phyloP scores from a whole-genome alignment of 768 basidiomycete genomes.

The Pisolithus microcarpus region DNA sequence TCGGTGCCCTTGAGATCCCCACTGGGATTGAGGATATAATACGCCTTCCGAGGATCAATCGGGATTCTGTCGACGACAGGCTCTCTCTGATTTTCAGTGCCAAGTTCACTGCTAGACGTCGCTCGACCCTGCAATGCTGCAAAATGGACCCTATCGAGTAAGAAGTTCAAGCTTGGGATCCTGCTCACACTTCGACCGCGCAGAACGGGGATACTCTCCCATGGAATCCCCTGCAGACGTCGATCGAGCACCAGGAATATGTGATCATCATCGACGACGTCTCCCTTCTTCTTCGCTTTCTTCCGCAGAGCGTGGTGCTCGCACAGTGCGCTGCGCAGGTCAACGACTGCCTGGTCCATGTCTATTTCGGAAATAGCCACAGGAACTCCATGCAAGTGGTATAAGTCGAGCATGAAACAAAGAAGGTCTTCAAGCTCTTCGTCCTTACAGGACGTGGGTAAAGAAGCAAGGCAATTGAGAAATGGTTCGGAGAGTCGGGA shows the following conservation, averaged over 20 bases:
- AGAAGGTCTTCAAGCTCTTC: slow-evolving; percentile 95
- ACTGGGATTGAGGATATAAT: slow-evolving; percentile 86
- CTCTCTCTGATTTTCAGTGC: slow-evolving; percentile 6
- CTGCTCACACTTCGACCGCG: slow-evolving; percentile 83
- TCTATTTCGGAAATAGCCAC: slow-evolving; percentile 90
- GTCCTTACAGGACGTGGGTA: slow-evolving; percentile 76
- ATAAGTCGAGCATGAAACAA: slow-evolving; percentile 89
- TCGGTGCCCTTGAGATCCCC: slow-evolving; percentile 85
- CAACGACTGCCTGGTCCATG: slow-evolving; percentile 81
- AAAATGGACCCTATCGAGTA: slow-evolving; percentile 73
- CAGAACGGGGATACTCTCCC: slow-evolving; percentile 90
- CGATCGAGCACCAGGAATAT: slow-evolving; percentile 87
- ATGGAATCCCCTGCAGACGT: slow-evolving; percentile 81
- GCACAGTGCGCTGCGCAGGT: slow-evolving; percentile 70
- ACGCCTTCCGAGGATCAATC: slow-evolving; percentile 64
- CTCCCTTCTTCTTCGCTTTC: slow-evolving; percentile 22
- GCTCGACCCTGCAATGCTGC: slow-evolving; percentile 37
- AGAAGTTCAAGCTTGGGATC: slow-evolving; percentile 85
- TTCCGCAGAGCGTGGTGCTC: slow-evolving; percentile 48
- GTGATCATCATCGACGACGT: slow-evolving; percentile 50
- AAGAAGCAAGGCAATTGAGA: slow-evolving; percentile 78
- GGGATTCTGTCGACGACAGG: slow-evolving; percentile 37
- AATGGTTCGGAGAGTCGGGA: slow-evolving; percentile 65
- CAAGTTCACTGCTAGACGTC: slow-evolving; percentile 7
- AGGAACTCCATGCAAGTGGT: slow-evolving; percentile 86